A percentile compares a stretch with the other conserved stretches of the same genome.
Evolutionary conservation across 2,329 filamentous ascomycete species (phyloP).

Genomic region (Venturia asperata): DNA sequence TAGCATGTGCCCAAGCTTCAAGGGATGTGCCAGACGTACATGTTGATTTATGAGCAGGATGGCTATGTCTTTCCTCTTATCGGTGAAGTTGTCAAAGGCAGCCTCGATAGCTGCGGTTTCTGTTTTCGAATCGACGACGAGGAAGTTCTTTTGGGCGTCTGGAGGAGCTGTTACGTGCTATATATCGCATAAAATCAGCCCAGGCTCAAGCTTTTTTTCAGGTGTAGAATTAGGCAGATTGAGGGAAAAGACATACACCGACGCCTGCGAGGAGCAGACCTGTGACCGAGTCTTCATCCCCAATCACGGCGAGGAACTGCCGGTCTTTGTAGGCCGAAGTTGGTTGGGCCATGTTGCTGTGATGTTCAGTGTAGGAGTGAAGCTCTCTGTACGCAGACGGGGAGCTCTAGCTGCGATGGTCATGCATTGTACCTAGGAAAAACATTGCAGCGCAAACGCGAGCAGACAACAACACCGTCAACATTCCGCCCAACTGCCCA

Average conservation of each 20-base stretch:
- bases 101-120: constrained; percentile 81
- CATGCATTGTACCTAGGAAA: not conserved
- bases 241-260: constrained; percentile 56
- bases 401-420: not conserved
- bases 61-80: constrained; percentile 89
- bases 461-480: constrained; percentile 14
- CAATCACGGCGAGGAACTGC: constrained; percentile 95
- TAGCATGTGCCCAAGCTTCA: constrained; percentile 5
- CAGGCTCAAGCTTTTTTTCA: not conserved
- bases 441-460: not conserved
- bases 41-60: constrained; percentile 98
- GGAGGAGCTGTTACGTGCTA: constrained; percentile 87
- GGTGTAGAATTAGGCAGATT: not conserved
- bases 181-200: not conserved
- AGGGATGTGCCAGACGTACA: constrained; percentile 45
- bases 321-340: constrained; percentile 64
- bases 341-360: constrained; percentile 47
- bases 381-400: constrained; percentile 3
- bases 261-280: constrained; percentile 92
- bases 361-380: not conserved
- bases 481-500: constrained; percentile 5
- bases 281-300: constrained; percentile 96
- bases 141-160: constrained; percentile 92
- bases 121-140: constrained; percentile 92
- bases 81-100: constrained; percentile 83